Evolutionary conservation across 2,329 filamentous ascomycete species (phyloP).

Genomic region (Seiridium unicorne): DNA sequence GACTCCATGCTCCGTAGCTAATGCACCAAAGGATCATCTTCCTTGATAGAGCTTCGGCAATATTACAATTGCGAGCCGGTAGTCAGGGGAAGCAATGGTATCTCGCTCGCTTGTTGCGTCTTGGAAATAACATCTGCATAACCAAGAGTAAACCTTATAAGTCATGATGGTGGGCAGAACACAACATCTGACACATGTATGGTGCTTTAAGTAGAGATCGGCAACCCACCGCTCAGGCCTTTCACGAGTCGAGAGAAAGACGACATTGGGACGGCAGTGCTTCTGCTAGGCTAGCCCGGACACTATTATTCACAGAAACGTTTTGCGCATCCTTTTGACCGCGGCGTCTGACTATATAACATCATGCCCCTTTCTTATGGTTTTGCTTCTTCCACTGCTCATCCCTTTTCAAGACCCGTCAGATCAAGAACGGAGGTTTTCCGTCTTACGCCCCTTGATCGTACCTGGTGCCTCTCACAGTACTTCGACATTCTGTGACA

Average conservation of each 20-base stretch:
- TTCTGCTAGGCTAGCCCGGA: not conserved
- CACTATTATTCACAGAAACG: conserved; percentile 5
- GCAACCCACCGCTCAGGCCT: not conserved
- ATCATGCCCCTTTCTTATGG: conserved; percentile 4
- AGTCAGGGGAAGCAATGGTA: not conserved
- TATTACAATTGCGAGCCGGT: not conserved
- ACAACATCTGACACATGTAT: not conserved
- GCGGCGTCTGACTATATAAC: not conserved
- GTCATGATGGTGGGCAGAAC: not conserved
- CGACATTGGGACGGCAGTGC: not conserved
- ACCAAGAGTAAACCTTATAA: not conserved
- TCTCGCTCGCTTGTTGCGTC: not conserved
- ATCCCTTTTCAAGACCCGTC: not conserved
- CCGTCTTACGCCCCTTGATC: not conserved
- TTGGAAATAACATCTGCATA: not conserved
- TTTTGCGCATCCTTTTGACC: not conserved
- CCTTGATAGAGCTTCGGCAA: not conserved
- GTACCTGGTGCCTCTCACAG: not conserved
- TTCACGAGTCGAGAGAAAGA: not conserved
- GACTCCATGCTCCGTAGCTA: not conserved
- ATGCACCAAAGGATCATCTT: not conserved
- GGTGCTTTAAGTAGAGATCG: not conserved
- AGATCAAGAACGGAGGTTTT: not conserved
- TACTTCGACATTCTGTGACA: not conserved
- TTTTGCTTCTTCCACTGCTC: conserved; percentile 4